Percentiles rank a stretch among this genome's conserved stretches.
Conservation (phyloP, 2,329 filamentous ascomycete genomes). For the Alternaria sp. region DNA sequence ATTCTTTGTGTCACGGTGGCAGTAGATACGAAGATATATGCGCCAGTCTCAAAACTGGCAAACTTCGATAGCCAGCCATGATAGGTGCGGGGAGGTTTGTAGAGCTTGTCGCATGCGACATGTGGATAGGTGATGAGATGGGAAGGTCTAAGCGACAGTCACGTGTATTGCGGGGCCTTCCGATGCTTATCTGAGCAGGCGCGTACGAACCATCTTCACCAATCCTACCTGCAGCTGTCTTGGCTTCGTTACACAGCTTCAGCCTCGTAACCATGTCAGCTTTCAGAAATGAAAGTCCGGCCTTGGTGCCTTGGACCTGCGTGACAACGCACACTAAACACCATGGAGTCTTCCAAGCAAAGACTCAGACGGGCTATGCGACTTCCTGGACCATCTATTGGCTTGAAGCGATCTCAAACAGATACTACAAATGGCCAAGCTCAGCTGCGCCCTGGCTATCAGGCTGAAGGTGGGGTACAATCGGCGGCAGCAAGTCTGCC, state of each 20-base stretch:
- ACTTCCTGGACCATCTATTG: neutral
- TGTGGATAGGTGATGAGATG: conserved; percentile 4
- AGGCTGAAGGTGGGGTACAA: neutral
- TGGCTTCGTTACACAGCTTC: neutral
- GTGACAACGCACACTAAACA: neutral
- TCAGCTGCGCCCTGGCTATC: neutral
- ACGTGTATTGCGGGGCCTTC: conserved; percentile 5
- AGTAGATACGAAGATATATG: neutral
- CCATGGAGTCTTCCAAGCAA: neutral
- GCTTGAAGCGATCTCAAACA: neutral
- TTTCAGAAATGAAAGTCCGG: neutral
- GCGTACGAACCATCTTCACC: neutral
- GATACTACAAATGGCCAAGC: neutral
- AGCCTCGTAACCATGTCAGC: neutral
- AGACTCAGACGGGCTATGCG: neutral
- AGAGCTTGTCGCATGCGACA: conserved; percentile 6
- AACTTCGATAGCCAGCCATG: conserved; percentile 14
- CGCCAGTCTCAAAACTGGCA: neutral
- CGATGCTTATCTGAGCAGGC: neutral
- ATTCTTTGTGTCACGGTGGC: neutral
- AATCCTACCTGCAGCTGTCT: neutral
- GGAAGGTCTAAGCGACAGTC: conserved; percentile 8
- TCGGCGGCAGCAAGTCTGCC: neutral
- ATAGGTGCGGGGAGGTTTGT: conserved; percentile 15
- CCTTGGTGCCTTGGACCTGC: neutral